Base-by-base conservation (phyloP, 2,329 filamentous ascomycete species). In the Talaromyces sp. region DNA sequence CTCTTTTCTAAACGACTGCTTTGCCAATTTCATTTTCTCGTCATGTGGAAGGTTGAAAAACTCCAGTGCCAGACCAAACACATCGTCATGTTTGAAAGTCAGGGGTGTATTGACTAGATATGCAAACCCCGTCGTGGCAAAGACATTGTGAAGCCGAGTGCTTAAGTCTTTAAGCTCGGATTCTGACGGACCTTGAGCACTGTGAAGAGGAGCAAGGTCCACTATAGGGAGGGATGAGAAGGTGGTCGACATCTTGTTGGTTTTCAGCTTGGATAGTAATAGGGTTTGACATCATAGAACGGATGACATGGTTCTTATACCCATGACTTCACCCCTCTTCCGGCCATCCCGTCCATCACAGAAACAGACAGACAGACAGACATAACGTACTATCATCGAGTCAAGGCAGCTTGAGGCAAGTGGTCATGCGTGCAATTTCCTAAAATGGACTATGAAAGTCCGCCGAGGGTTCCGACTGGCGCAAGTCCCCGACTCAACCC, bases 101-200 rank as follows among this genome's bases (percentile, higher is more conserved):
- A 80, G 63, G 0, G 78, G 77, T 5, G 71, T 58, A 62, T 80
- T 78, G 35, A 73, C 68, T 8, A 80, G 70, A 63, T 81, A 81
- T 7, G 77, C 77, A 63, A 80, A 80, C 8, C 79, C 78, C 3
- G 75, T 77, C 1, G 77, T 79, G 4, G 76, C 68, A 59, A 80
- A 79, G 12, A 77, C 75, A 56, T 76, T 65, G 65, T 77, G 71
- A 7, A 80, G 68, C 50, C 70, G 67, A 14, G 69, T 61, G 59
- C 75, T 74, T n/a, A 80, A 69, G 12, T 61, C 57, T 9, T 61
- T 26, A 48, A 72, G 59, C 12, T 73, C 68, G 17, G 68, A 67
- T 19, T 67, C 59, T 2, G 61, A 63, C 11, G 68, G 61, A n/a
- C 67, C 66, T 2, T 63, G 54, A 6, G 68, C 56, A 12, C 64